Evolutionary conservation across 73 alveolate genomes (phyloP).

Genomic region (Paramecium octaurelia): DNA sequence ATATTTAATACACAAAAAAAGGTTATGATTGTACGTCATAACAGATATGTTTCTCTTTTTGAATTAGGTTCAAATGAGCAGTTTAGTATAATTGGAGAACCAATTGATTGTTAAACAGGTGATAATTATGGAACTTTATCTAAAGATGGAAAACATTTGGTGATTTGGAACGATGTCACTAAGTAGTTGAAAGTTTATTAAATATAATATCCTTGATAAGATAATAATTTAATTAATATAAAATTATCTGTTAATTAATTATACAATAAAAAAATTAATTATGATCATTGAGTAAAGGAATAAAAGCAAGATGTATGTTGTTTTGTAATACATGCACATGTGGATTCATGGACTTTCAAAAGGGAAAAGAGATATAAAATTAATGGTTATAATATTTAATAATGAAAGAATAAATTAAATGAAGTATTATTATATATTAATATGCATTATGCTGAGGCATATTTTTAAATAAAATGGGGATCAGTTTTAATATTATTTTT

Average conservation of each 20-base stretch:
- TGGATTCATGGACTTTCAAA: not conserved
- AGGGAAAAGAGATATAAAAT: not conserved
- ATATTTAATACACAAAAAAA: not conserved
- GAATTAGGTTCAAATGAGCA: not conserved
- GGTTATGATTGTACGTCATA: not conserved
- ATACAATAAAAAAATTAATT: no score
- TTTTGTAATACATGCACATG: no score
- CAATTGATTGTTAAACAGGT: not conserved
- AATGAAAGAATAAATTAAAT: not conserved
- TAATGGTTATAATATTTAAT: not conserved
- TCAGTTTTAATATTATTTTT: not conserved
- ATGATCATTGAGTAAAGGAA: not conserved
- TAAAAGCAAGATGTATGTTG: not conserved
- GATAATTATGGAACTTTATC: not conserved
- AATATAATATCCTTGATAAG: not conserved
- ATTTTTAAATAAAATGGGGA: not conserved
- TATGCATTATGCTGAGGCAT: not conserved
- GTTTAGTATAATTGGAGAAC: not conserved
- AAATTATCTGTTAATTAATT: not conserved
- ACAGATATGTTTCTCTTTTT: not conserved
- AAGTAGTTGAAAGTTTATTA: not conserved
- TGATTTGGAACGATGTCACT: not conserved
- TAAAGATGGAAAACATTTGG: not conserved
- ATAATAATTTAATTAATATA: not conserved
- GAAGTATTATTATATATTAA: not conserved